phyloP scores from a whole-genome alignment of 257 asterid species.

The Primulina eburnea region DNA sequence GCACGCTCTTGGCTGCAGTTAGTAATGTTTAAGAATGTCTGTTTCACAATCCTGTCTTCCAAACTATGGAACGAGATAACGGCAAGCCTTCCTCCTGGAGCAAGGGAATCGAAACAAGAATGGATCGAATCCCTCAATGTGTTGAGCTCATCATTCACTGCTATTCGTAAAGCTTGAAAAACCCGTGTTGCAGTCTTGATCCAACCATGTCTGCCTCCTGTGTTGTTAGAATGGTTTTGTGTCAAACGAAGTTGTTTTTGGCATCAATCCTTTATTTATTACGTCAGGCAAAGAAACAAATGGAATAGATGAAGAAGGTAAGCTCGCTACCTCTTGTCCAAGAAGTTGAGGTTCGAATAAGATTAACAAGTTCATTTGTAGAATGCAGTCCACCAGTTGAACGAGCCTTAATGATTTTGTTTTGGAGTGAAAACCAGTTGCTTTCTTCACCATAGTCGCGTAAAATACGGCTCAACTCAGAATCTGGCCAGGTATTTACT shows the following conservation, averaged over 20 bases:
- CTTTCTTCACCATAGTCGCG: constrained; percentile 97
- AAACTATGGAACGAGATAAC: constrained; percentile 89
- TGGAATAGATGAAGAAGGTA: neutral
- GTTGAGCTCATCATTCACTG: constrained; percentile 89
- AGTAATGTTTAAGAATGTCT: constrained; percentile 67
- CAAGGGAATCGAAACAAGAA: constrained; percentile 58
- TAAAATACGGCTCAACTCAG: constrained; percentile 75
- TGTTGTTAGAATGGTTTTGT: constrained; percentile 5
- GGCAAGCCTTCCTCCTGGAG: constrained; percentile 90
- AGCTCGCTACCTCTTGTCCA: constrained; percentile 56
- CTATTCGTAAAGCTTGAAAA: constrained; percentile 89
- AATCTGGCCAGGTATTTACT: constrained; percentile 87
- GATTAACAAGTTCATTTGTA: constrained; percentile 72
- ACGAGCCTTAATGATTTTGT: constrained; percentile 78
- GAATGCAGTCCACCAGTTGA: constrained; percentile 80
- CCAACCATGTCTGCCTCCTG: constrained; percentile 99
- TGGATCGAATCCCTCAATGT: constrained; percentile 65
- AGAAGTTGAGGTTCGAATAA: constrained; percentile 69
- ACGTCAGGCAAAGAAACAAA: neutral
- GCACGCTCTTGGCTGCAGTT: constrained; percentile 34
- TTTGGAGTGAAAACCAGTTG: constrained; percentile 77
- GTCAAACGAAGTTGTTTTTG: neutral
- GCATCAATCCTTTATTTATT: neutral
- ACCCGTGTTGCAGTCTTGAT: constrained; percentile 94
- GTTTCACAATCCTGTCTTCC: constrained; percentile 95